Evolutionary conservation across 2,329 filamentous ascomycete species (phyloP), one percentile per base, ranked within the genome.

Genomic region (Fusarium pilosicola): DNA sequence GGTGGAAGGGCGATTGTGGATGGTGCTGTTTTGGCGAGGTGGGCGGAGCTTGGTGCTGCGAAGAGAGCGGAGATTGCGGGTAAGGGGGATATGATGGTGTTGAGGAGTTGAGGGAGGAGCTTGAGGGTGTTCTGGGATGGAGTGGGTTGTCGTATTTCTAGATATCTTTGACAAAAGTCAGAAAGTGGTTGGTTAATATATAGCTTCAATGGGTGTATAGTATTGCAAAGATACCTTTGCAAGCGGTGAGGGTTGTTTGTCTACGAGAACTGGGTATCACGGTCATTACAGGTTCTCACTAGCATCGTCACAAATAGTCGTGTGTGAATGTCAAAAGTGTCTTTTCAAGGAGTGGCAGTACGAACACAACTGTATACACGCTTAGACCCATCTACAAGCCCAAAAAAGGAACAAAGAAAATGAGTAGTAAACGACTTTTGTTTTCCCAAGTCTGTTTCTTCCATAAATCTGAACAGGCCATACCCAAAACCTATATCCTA

Each of bases 11-110:
- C 89, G 5, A 88, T 97, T 58, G 88, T 98, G 8, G 95, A 98
- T 80, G 95, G 94, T 0, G 88, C 87, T n/a, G 79, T 97, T 45
- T 81, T 97, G 70, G 87, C 88, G 67, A 84, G 94, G 65, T 96
- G 94, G 90, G 87, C 89, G 45, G 94, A 96, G 83, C 81, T 97
- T 71, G 89, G 93, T 11, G 91, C 91, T 48, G 91, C 92, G 56
- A 89, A 92, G 73, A 86, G 92, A 74, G 87, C 86, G 12, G 95
- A 97, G 82, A 90, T 96, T 51, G 88, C 94, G 3, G 89, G 90
- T 2, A 89, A 94, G 74, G 92, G 6, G 95, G 94, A 1, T 90
- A 88, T 17, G 82, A 84, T 12, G 88, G 89, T 70, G 87, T 90
- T 26, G 92, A 89, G 83, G 90, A 91, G 79, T 86, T 95, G 74